Base-by-base conservation (phyloP, 495 filamentous ascomycete genomes). In the Parathielavia hyrcaniae region DNA sequence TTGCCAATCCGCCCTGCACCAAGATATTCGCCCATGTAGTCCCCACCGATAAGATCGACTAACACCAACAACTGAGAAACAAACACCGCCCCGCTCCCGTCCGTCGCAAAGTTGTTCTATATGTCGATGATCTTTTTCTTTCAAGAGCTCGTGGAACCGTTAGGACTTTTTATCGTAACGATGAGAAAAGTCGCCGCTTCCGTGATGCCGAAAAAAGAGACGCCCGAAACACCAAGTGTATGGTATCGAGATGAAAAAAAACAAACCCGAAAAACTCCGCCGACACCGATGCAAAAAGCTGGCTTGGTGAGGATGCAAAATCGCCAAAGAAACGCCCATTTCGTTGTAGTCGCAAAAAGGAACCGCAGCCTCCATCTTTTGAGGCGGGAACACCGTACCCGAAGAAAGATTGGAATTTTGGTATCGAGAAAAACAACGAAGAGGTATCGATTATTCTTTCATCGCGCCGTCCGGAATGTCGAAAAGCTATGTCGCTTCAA, bases 381-480 rank as follows among this genome's bases (percentile, higher is more conserved):
- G 67, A 67, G 59, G 61, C 60, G 61, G 55, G 45, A 62, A 63
- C 66, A 72, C 68, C 67, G 61, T 50, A 62, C 53, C 65, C 47
- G 57, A 56, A 53, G 9, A 45, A 40, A 34, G 4, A 48, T 38
- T 35, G 58, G 56, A 16, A 63, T 63, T 57, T 62, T 59, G 57
- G 49, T 63, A 64, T 55, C 40, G 56, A 54, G 64, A 59, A 53
- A 63, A 23, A 43, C 49, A 64, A 53, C 44, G 55, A 59, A 68
- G 58, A 66, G 66, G 70, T 71, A 71, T 70, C 68, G 68, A 69
- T 68, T 55, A 60, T 54, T 67, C 67, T 72, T 68, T 67, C 59
- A 58, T 66, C 60, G 67, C 67, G 69, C 68, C 64, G 55, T 72
- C 68, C 63, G 64, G 58, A 67, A 68, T 69, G 64, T 66, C 59